A percentile compares a stretch with the other conserved stretches of the same genome.
These are phyloP conservation scores for Elongisporangium undulatum DNA, from an alignment of 352 stramenopile species.

Conservation along the genomic window DNA sequence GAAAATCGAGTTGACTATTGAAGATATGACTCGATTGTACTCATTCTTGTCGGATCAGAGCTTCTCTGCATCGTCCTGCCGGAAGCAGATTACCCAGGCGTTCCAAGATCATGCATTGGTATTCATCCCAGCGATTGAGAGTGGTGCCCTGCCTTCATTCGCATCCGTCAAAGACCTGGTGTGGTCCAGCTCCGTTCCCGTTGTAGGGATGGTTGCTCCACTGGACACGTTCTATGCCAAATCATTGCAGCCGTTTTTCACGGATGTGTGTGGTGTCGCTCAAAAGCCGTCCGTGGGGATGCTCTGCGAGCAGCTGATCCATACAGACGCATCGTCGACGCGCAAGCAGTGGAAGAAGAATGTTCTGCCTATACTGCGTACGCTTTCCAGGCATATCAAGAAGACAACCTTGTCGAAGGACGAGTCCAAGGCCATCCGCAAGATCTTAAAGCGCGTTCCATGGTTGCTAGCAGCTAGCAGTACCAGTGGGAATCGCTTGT, in stretches of 20 bases:
- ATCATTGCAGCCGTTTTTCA: conserved; percentile 54
- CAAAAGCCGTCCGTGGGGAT: conserved; percentile 48
- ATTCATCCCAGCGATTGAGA: conserved; percentile 9
- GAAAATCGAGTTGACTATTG: conserved; percentile 7
- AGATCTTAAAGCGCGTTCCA: conserved; percentile 24
- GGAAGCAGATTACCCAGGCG: conserved; percentile 14
- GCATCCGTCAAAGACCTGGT: conserved; percentile 24
- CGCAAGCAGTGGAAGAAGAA: conserved; percentile 31
- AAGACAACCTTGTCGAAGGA: conserved; percentile 36
- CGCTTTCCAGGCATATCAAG: conserved; percentile 34
- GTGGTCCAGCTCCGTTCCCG: conserved; percentile 36
- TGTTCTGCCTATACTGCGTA: conserved; percentile 32
- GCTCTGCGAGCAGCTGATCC: conserved; percentile 32
- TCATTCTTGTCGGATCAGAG: conserved; percentile 27
- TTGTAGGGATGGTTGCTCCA: conserved; percentile 15
- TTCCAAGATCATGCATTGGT: conserved; percentile 25
- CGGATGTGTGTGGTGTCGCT: conserved; percentile 53
- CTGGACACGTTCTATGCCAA: conserved; percentile 56
- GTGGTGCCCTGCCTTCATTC: conserved; percentile 11
- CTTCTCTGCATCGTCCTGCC: neutral
- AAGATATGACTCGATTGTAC: conserved; percentile 29
- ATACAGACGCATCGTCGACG: conserved; percentile 9
- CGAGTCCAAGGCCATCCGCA: conserved; percentile 40
- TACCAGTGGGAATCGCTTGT: conserved; percentile 12
- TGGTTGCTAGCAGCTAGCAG: conserved; percentile 26